Evolutionary conservation across 139 green algal genomes (phyloP).

Genomic region (Micractinium conductrix): DNA sequence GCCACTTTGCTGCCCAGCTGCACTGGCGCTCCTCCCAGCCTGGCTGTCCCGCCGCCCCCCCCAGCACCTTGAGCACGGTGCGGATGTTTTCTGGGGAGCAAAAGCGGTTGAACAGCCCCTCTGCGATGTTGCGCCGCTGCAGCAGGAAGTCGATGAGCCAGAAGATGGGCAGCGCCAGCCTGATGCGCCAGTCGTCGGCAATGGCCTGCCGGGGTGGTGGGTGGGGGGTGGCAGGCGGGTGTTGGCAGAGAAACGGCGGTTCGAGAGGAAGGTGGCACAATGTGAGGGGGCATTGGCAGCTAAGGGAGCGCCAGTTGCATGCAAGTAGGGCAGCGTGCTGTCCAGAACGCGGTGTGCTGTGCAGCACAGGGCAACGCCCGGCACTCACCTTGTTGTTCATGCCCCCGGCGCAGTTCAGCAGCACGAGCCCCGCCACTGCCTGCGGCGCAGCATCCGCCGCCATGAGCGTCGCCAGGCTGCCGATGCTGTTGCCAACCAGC

Average conservation of each 20-base stretch:
- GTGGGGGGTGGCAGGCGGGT: too few relatives aligned
- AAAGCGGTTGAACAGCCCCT: slow-evolving; percentile 77
- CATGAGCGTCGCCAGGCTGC: slow-evolving; percentile 35
- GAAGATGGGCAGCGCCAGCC: slow-evolving; percentile 82
- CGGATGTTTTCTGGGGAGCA: slow-evolving; percentile 68
- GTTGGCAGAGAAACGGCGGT: too few relatives aligned
- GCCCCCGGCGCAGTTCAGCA: slow-evolving; percentile 86
- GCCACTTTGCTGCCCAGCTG: too few relatives aligned
- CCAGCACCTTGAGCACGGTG: slow-evolving; percentile 47
- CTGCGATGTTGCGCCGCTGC: slow-evolving; percentile 63
- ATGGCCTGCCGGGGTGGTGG: too few relatives aligned
- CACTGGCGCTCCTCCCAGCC: too few relatives aligned
- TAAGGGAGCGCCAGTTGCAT: too few relatives aligned
- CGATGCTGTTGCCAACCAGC: slow-evolving; percentile 40
- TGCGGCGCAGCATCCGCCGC: slow-evolving; percentile 6
- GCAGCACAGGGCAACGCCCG: too few relatives aligned
- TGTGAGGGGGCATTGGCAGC: too few relatives aligned
- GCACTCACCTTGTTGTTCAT: slow-evolving; percentile 99
- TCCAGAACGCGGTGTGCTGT: too few relatives aligned
- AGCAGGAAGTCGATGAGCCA: slow-evolving; percentile 92
- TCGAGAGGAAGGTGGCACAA: too few relatives aligned
- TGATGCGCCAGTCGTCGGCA: slow-evolving; percentile 89
- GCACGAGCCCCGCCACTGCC: slow-evolving; percentile 57
- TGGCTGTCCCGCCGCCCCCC: not conserved
- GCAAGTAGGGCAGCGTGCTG: too few relatives aligned